These are phyloP conservation scores for Pleochaeta shiraiana DNA, from an alignment of 2,329 filamentous ascomycete genomes.

Conservation along the genomic window DNA sequence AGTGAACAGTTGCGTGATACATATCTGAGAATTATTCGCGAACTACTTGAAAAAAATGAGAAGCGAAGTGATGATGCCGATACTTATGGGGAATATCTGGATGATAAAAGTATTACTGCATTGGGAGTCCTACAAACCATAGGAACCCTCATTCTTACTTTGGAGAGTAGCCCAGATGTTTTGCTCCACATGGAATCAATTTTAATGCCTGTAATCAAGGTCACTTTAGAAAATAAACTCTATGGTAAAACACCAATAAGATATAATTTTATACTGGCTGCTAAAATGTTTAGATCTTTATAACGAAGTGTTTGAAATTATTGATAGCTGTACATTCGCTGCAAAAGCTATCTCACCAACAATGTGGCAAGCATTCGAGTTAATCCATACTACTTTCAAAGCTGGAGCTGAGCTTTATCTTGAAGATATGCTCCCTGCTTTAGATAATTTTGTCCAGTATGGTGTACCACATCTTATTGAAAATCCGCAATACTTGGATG, in stretches of 20 bases:
- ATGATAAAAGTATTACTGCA: constrained; percentile 97
- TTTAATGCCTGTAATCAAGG: constrained; percentile 88
- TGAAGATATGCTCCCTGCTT: constrained; percentile 93
- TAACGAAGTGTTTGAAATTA: constrained; percentile 97
- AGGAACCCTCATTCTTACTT: constrained; percentile 83
- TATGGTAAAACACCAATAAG: constrained; percentile 38
- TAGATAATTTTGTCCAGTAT: constrained; percentile 96
- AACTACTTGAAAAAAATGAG: constrained; percentile 73
- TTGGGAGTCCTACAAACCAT: constrained; percentile 94
- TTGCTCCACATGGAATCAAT: constrained; percentile 86
- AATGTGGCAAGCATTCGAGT: constrained; percentile 97
- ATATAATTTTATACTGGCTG: constrained; percentile 10
- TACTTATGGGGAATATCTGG: constrained; percentile 71
- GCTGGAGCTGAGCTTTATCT: constrained; percentile 91
- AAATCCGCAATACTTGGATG: constrained; percentile 69
- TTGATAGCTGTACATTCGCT: constrained; percentile 96
- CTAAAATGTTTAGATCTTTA: constrained; percentile 44
- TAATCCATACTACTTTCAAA: constrained; percentile 95
- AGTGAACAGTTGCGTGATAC: constrained; percentile 94
- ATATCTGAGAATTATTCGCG: constrained; percentile 79
- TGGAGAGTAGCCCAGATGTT: constrained; percentile 94
- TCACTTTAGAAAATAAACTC: constrained; percentile 93
- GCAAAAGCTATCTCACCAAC: constrained; percentile 87
- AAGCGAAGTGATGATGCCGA: constrained; percentile 48
- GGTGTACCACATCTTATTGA: constrained; percentile 60